Base-by-base conservation (phyloP, 1,284 basidiomycete species). In the Melampsora larici-populina region DNA sequence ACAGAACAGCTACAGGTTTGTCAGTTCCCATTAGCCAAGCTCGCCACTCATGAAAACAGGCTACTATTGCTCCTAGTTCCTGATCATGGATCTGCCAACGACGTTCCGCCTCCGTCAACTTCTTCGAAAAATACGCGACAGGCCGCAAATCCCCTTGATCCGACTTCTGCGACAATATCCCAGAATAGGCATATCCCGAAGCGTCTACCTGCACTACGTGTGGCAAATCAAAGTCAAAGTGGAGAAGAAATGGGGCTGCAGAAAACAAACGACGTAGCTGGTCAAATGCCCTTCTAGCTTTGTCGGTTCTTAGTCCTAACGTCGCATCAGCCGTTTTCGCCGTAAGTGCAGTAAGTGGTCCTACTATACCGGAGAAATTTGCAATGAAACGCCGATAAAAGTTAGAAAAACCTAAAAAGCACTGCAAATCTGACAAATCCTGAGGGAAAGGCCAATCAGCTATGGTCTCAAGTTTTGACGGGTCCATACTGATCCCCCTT, bases 1-100 rank as follows among this genome's bases (percentile, higher is more conserved):
- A 67, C 4, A 67, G 21, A 7, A 67, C 65, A 7, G 33, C 21
- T 8, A 67, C 65, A 2, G 36, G 65, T 2, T 3, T 21, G 4
- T 36, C 31, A 6, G 65, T 67, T 3, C 65, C 65, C 21, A 26
- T 33, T 33, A 67, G n/a, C 65, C 65, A 67, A 21, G 65, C 13
- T 4, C 36, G 29, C 65, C 65, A 67, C 17, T 33, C 21, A 13
- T 15, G 21, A 26, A 67, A 67, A 11, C 17, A 24, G 5, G n/a
- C 65, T 11, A 67, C 65, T 2, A 67, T 46, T 15, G 65, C 65
- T 18, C 29, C 31, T 11, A 67, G 40, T 43, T 67, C 36, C n/a
- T 40, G 40, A 43, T 67, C 65, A n/a, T 67, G 65, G 4, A 67
- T 33, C n/a, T 67, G 65, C 65, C 65, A 67, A 7, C 75, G 9